phyloP scores from a whole-genome alignment of 768 basidiomycete species.

The Leccinum pellstonianum region DNA sequence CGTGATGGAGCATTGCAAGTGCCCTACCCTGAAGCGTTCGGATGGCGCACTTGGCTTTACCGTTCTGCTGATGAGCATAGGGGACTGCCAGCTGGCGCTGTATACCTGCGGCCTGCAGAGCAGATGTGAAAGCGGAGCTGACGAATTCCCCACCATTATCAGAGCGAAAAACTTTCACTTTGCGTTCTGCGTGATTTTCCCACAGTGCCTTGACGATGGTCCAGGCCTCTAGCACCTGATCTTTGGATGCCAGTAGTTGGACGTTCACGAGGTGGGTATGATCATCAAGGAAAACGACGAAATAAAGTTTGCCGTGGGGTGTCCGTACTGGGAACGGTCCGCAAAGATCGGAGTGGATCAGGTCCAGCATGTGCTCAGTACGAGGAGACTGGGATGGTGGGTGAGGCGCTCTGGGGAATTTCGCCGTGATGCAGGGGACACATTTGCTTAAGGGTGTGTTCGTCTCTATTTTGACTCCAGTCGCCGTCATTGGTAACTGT shows the following conservation, averaged over 20 bases:
- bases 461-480: background rate
- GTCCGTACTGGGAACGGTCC: conserved; percentile 25
- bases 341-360: conserved; percentile 28
- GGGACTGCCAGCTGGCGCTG: too few relatives aligned
- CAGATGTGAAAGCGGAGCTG: too few relatives aligned
- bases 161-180: background rate
- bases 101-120: too few relatives aligned
- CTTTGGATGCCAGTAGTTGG: background rate
- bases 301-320: conserved; percentile 15
- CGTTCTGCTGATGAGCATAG: too few relatives aligned
- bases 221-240: background rate
- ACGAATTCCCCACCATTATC: background rate
- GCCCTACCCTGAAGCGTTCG: too few relatives aligned
- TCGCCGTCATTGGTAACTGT: accelerated
- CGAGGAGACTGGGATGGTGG: background rate
- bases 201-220: background rate
- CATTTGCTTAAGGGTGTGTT: background rate
- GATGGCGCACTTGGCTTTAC: too few relatives aligned
- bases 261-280: background rate
- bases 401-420: background rate
- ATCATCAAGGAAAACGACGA: conserved; percentile 18
- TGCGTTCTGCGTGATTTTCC: background rate
- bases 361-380: conserved; percentile 12
- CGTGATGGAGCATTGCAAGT: too few relatives aligned
- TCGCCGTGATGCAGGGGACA: background rate